These are phyloP conservation scores for Pisolithus thermaeus DNA, from an alignment of 1,284 basidiomycete species.

Conservation along the genomic window DNA sequence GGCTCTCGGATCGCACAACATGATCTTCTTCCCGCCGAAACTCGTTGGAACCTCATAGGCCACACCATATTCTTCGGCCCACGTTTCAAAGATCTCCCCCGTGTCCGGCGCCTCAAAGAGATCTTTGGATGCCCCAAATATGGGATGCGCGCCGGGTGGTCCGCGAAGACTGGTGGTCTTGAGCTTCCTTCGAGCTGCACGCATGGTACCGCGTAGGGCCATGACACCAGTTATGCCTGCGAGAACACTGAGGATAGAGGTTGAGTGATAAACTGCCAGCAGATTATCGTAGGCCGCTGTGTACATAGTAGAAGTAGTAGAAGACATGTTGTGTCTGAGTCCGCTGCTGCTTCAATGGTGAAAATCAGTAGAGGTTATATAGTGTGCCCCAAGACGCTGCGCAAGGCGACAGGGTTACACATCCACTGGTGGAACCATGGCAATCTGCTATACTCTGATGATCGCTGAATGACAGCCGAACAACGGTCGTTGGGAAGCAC, in stretches of 20 bases:
- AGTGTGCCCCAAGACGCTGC: no score
- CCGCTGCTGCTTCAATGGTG: no score
- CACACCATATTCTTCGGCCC: conserved; percentile 42
- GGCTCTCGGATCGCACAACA: conserved; percentile 52
- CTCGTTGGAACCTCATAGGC: conserved; percentile 37
- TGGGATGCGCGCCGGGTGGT: conserved; percentile 23
- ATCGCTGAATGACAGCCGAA: no score
- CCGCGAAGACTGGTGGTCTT: conserved; percentile 29
- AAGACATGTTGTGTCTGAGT: no score
- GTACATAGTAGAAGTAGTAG: no score
- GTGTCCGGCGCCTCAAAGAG: conserved; percentile 12
- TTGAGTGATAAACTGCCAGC: neutral
- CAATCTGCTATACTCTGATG: no score
- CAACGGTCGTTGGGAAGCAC: no score
- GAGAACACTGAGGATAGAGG: conserved; percentile 5
- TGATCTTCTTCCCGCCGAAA: conserved; percentile 37
- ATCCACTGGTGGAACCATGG: no score
- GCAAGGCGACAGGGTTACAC: no score
- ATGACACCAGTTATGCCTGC: conserved; percentile 9
- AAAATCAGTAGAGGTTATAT: no score
- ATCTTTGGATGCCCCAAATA: conserved; percentile 21
- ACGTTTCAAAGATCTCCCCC: conserved; percentile 25
- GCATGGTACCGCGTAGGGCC: conserved; percentile 9
- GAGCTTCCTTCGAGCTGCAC: conserved; percentile 4
- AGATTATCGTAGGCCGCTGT: no score